Evolutionary conservation across 202 grass and related monocot genomes (phyloP), one percentile per base, ranked within the genome.

Genomic region (Brachypodium distachyon): DNA sequence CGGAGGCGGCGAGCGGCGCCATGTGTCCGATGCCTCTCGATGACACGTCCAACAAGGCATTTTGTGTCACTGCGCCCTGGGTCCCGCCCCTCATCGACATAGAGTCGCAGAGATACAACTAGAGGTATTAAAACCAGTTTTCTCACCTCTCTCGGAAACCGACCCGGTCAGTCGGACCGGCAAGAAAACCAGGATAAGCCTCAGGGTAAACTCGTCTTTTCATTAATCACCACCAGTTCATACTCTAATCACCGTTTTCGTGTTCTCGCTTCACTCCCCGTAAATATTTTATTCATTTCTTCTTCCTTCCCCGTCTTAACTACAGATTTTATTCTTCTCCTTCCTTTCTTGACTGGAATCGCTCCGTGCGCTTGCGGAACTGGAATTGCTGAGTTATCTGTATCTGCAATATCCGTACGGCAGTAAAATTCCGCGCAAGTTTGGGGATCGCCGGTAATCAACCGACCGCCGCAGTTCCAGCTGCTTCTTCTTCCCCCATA

Each of bases 261-360:
- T 46, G 56, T 31, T 47, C 64, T 23, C 63, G 52, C 81, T 69
- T 64, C 56, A 36, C 59, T 29, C 50, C 12, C 44, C 55, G 53
- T 72, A 79, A 79, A 29, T 59, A 25, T 49, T 2, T 70, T 44
- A 71, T 34, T 84, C 72, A 84, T 77, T 55, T 38, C n/a, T n/a
- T n/a, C 12, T 52, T 10, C 18, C 47, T 4, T 33, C 27, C 5
- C 40, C 17, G 61, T 2, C 10, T 40, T 67, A 21, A n/a, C n/a
- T n/a, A n/a, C n/a, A n/a, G n/a, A 21, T 43, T 63, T 18, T 43
- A 56, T 56, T 43, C 54, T 13, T 17, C 25, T 34, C 50, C 11
- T 17, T 14, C 23, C 52, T 43, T 74, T 68, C 22, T 43, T 51
- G n/a, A 6, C 14, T 59, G 38, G 28, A 8, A 21, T 56, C 26